phyloP scores from a whole-genome alignment of 1,284 basidiomycete genomes.

The Marasmius tenuissimus region DNA sequence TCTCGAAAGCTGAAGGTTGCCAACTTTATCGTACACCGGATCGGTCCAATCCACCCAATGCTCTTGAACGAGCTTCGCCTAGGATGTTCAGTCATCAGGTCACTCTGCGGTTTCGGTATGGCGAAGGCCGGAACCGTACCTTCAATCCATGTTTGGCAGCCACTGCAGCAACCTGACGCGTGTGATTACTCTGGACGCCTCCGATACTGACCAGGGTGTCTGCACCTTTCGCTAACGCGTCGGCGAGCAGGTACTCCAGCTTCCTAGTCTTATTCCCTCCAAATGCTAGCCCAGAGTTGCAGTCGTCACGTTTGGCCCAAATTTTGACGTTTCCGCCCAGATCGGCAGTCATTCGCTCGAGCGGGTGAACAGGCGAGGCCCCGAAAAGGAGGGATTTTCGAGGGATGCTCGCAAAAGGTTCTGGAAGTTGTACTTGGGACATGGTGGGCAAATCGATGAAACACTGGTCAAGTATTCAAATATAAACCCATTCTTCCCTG shows the following conservation, averaged over 20 bases:
- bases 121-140: constrained; percentile 3
- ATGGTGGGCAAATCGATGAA: neutral
- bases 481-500: neutral
- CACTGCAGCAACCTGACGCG: constrained; percentile 26
- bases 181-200: constrained; percentile 27
- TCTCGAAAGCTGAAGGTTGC: constrained; percentile 24
- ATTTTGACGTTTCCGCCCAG: constrained; percentile 18
- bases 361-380: constrained; percentile 12
- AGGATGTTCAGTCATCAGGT: neutral
- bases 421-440: constrained; percentile 10
- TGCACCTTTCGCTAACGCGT: constrained; percentile 19
- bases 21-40: constrained; percentile 22
- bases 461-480: neutral
- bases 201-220: constrained; percentile 26
- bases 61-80: constrained; percentile 26
- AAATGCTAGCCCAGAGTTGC: constrained; percentile 24
- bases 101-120: neutral
- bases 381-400: constrained; percentile 12
- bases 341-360: constrained; percentile 13
- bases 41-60: constrained; percentile 24
- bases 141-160: constrained; percentile 24
- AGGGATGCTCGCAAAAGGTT: constrained; percentile 12
- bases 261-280: constrained; percentile 26
- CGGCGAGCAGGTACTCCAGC: constrained; percentile 25
- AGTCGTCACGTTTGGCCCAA: constrained; percentile 28